Evolutionary conservation across 1,139 yeast genomes (phyloP).

Genomic region (Blastobotrys buckinghamii): DNA sequence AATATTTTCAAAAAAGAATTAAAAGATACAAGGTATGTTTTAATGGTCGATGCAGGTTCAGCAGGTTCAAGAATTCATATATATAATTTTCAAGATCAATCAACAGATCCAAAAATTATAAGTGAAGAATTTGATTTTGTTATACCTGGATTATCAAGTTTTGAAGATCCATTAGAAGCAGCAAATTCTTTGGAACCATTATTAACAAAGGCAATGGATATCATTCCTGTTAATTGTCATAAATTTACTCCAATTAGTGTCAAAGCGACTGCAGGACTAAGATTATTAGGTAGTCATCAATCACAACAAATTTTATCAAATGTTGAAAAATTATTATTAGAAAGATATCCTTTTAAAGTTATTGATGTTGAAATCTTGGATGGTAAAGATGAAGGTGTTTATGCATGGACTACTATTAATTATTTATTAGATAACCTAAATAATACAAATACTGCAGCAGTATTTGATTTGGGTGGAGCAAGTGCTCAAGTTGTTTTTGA

Average conservation of each 20-base stretch:
- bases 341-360: conserved; percentile 74
- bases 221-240: conserved; percentile 63
- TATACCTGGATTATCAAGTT: conserved; percentile 83
- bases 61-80: conserved; percentile 92
- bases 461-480: conserved; percentile 93
- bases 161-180: conserved; percentile 62
- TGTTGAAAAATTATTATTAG: conserved; percentile 33
- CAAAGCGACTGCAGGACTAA: conserved; percentile 90
- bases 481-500: conserved; percentile 96
- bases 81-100: conserved; percentile 59
- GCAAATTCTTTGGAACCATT: conserved; percentile 78
- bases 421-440: conserved; percentile 73
- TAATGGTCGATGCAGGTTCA: conserved; percentile 93
- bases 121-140: conserved; percentile 74
- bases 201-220: conserved; percentile 59
- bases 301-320: conserved; percentile 45
- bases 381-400: conserved; percentile 91
- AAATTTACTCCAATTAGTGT: conserved; percentile 85
- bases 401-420: conserved; percentile 92
- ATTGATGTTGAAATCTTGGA: conserved; percentile 78
- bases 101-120: conserved; percentile 65
- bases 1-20: not conserved
- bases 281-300: conserved; percentile 69
- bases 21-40: conserved; percentile 42
- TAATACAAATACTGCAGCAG: conserved; percentile 68